These are phyloP conservation scores for Suillus subluteus DNA, from an alignment of 768 basidiomycete species.

Conservation along the genomic window DNA sequence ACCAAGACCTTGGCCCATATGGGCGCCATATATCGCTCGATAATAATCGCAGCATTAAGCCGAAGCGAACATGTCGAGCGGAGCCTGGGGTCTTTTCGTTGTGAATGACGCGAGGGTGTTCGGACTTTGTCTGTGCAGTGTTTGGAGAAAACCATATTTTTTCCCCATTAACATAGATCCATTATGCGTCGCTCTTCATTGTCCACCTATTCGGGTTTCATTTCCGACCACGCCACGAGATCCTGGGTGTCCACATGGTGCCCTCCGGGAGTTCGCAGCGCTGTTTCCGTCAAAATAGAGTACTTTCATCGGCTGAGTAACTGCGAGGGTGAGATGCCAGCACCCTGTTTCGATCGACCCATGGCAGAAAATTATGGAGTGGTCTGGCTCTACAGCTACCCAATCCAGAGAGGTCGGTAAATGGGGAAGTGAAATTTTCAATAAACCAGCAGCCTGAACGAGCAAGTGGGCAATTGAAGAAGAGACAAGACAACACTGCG, in stretches of 20 bases:
- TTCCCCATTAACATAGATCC: conserved; percentile 39
- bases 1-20: too few relatives aligned
- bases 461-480: too few relatives aligned
- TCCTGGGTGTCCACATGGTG: conserved; percentile 39
- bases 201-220: conserved; percentile 18
- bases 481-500: too few relatives aligned
- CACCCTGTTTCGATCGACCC: conserved; percentile 17
- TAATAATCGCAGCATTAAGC: too few relatives aligned
- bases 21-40: too few relatives aligned
- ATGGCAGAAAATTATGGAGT: conserved; percentile 41
- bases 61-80: too few relatives aligned
- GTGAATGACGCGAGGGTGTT: too few relatives aligned
- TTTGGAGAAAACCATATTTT: conserved; percentile 17
- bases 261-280: conserved; percentile 34
- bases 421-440: conserved; percentile 11
- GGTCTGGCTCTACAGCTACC: conserved; percentile 40
- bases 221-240: conserved; percentile 36
- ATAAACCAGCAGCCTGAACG: too few relatives aligned
- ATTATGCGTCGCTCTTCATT: conserved; percentile 30
- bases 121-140: too few relatives aligned
- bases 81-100: too few relatives aligned
- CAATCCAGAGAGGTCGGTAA: conserved; percentile 24
- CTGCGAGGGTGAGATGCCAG: conserved; percentile 34
- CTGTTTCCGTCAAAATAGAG: conserved; percentile 38
- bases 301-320: conserved; percentile 31